Evolutionary conservation across 106 monocot species (phyloP).

Genomic region (Acanthochlamys bracteata): DNA sequence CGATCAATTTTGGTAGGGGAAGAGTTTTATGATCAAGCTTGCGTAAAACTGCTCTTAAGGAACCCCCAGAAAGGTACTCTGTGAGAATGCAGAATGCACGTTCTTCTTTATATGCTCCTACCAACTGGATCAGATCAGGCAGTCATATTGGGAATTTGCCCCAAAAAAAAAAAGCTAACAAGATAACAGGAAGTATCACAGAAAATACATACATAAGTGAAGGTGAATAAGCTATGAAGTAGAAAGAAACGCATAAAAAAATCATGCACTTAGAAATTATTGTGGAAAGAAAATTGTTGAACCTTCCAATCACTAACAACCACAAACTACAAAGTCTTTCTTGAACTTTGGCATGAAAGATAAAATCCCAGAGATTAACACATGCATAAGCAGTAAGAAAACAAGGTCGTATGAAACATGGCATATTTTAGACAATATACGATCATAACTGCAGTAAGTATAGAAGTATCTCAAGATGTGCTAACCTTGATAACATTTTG

Average conservation of each 20-base stretch:
- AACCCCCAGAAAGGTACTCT: constrained; percentile 71
- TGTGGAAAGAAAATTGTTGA: neutral
- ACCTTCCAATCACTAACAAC: no score
- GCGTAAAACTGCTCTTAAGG: constrained; percentile 58
- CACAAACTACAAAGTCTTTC: no score
- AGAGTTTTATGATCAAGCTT: constrained; percentile 51
- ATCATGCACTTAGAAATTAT: neutral
- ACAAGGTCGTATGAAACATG: no score
- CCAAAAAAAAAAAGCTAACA: neutral
- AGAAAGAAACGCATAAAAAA: neutral
- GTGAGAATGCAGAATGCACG: constrained; percentile 61
- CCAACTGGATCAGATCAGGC: constrained; percentile 39
- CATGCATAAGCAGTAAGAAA: no score
- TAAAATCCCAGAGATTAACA: no score
- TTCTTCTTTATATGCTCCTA: constrained; percentile 45
- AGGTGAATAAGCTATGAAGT: no score
- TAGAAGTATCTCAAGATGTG: neutral
- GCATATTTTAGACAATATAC: no score
- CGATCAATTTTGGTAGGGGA: constrained; percentile 39
- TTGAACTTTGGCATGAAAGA: no score
- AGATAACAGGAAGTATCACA: neutral
- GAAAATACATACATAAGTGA: neutral
- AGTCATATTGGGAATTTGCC: neutral
- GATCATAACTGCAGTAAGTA: neutral
- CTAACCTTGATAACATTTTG: constrained; percentile 87